These are phyloP conservation scores for Trichoderma aggressivum DNA, from an alignment of 2,329 filamentous ascomycete species.

Conservation along the genomic window DNA sequence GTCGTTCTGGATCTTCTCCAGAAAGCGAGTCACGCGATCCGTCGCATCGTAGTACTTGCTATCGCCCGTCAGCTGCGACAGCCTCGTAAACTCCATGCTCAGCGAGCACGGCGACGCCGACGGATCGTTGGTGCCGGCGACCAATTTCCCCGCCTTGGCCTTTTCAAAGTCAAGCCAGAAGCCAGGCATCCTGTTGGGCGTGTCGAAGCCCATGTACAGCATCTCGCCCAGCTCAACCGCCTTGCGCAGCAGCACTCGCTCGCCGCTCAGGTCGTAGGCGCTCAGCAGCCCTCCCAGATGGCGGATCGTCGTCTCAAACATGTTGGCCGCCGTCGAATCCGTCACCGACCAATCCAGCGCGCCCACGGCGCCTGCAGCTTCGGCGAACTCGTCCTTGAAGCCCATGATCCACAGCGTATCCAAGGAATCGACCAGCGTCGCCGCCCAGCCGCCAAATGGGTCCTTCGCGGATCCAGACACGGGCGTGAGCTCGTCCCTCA, in stretches of 20 bases:
- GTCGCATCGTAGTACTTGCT: slow-evolving; percentile 75
- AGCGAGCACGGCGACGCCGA: slow-evolving; percentile 60
- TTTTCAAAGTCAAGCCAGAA: slow-evolving; percentile 46
- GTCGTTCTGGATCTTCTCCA: slow-evolving; percentile 64
- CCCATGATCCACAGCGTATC: slow-evolving; percentile 64
- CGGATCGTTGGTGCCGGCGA: slow-evolving; percentile 47
- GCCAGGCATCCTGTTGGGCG: slow-evolving; percentile 49
- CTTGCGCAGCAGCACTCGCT: slow-evolving; percentile 46
- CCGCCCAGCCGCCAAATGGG: slow-evolving; percentile 54
- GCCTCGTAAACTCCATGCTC: slow-evolving; percentile 69
- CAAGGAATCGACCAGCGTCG: slow-evolving; percentile 58
- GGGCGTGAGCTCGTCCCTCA: slow-evolving; percentile 51
- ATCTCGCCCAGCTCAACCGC: slow-evolving; percentile 52
- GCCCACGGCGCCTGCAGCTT: slow-evolving; percentile 48
- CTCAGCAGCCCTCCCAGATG: slow-evolving; percentile 51
- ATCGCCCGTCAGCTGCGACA: slow-evolving; percentile 70
- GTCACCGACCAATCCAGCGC: slow-evolving; percentile 52
- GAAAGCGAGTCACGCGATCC: slow-evolving; percentile 65
- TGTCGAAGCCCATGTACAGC: slow-evolving; percentile 54
- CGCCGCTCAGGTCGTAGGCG: slow-evolving; percentile 49
- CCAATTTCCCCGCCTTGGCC: slow-evolving; percentile 43
- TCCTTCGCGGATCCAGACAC: slow-evolving; percentile 45
- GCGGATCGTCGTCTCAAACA: slow-evolving; percentile 55
- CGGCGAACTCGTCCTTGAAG: slow-evolving; percentile 53
- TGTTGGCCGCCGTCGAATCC: slow-evolving; percentile 40